A percentile compares a stretch with the other conserved stretches of the same genome.
These are phyloP conservation scores for Populus euphratica DNA, from an alignment of 345 rosid genomes.

Conservation along the genomic window DNA sequence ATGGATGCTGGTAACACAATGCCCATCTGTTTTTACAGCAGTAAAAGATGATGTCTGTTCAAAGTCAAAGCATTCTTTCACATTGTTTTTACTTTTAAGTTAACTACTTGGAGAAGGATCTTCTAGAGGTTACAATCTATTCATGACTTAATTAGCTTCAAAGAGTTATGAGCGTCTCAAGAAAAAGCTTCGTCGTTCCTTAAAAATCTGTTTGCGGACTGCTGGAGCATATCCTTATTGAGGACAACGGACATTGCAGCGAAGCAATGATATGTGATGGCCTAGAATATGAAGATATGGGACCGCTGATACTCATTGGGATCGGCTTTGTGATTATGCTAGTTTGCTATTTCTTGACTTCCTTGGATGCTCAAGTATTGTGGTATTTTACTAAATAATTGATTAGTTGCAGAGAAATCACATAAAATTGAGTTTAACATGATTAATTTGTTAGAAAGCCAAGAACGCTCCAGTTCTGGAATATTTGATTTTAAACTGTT, in stretches of 20 bases:
- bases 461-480: too few species aligned
- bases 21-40: background rate
- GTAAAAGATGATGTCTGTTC: background rate
- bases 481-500: background rate
- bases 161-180: background rate
- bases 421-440: background rate
- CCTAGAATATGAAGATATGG: background rate
- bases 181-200: background rate
- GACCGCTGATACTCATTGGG: background rate
- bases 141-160: background rate
- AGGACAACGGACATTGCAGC: background rate
- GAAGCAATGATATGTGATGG: background rate
- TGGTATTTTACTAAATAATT: background rate
- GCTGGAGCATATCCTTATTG: background rate
- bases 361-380: background rate
- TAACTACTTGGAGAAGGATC: background rate
- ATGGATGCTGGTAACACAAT: background rate
- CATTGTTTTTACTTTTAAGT: too few species aligned
- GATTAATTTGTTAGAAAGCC: background rate
- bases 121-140: background rate
- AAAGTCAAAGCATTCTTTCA: background rate
- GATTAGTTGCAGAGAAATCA: background rate
- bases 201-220: background rate
- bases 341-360: too few species aligned
- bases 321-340: background rate